These are phyloP conservation scores for Spathaspora girioi DNA, from an alignment of 805 yeast genomes.

Conservation along the genomic window DNA sequence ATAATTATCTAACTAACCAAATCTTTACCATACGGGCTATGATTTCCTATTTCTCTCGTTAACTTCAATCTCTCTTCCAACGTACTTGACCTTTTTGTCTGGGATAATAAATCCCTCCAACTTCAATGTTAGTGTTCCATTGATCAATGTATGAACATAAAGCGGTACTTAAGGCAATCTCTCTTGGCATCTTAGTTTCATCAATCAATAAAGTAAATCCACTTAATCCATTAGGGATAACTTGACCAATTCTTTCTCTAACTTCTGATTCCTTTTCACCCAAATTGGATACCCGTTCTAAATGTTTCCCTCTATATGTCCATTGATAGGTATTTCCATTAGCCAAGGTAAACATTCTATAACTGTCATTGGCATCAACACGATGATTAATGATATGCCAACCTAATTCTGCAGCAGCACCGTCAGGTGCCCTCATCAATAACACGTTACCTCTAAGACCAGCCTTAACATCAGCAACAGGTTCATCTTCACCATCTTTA, in stretches of 20 bases:
- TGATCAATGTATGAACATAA: conserved; percentile 61
- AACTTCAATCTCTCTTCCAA: conserved; percentile 50
- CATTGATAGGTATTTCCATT: conserved; percentile 64
- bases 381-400: conserved; percentile 60
- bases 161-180: conserved; percentile 57
- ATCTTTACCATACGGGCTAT: not conserved
- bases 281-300: conserved; percentile 53
- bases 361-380: conserved; percentile 59
- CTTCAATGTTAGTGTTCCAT: conserved; percentile 59
- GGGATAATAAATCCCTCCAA: conserved; percentile 64
- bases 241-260: conserved; percentile 60
- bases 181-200: conserved; percentile 52
- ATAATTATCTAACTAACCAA: not conserved
- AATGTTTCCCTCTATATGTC: conserved; percentile 56
- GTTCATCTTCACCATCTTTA: conserved; percentile 48
- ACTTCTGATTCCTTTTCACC: conserved; percentile 66
- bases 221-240: conserved; percentile 46
- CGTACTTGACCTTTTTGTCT: conserved; percentile 47
- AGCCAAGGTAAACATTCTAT: conserved; percentile 56
- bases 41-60: not conserved
- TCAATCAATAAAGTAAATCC: conserved; percentile 58
- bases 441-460: conserved; percentile 59
- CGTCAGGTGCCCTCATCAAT: conserved; percentile 47
- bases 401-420: conserved; percentile 54
- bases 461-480: conserved; percentile 57